Percentiles rank a stretch among this genome's conserved stretches.
phyloP scores from a whole-genome alignment of 2,329 filamentous ascomycete species.

The Aspergillus nomiae region DNA sequence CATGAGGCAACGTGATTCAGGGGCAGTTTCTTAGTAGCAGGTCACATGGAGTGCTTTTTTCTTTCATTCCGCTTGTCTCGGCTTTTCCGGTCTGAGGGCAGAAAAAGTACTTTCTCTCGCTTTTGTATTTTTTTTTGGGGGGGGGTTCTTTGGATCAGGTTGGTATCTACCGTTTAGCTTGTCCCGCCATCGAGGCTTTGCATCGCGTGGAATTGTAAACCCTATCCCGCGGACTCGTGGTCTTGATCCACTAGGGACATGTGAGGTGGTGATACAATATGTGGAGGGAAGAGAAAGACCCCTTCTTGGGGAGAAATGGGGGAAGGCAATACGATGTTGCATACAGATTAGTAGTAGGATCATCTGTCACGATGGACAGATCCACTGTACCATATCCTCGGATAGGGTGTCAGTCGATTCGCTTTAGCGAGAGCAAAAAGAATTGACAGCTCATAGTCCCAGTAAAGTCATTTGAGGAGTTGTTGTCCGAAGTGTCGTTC shows the following conservation, averaged over 20 bases:
- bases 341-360: background rate
- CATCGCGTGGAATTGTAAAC: conserved; percentile 7
- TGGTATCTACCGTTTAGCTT: background rate
- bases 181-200: conserved; percentile 4
- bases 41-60: background rate
- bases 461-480: conserved; percentile 1
- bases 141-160: background rate
- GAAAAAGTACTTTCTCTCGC: background rate
- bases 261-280: background rate
- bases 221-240: conserved; percentile 8
- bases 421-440: background rate
- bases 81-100: background rate
- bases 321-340: background rate
- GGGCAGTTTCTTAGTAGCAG: background rate
- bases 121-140: background rate
- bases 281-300: background rate
- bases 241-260: conserved; percentile 1
- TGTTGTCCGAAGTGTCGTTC: background rate
- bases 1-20: conserved; percentile 1
- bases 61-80: background rate
- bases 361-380: conserved; percentile 5
- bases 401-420: conserved; percentile 5
- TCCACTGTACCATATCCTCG: conserved; percentile 4
- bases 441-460: conserved; percentile 7
- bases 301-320: background rate